phyloP scores from a whole-genome alignment of 192 early-diverging fungal genomes.

The Backusella tarrabulga region DNA sequence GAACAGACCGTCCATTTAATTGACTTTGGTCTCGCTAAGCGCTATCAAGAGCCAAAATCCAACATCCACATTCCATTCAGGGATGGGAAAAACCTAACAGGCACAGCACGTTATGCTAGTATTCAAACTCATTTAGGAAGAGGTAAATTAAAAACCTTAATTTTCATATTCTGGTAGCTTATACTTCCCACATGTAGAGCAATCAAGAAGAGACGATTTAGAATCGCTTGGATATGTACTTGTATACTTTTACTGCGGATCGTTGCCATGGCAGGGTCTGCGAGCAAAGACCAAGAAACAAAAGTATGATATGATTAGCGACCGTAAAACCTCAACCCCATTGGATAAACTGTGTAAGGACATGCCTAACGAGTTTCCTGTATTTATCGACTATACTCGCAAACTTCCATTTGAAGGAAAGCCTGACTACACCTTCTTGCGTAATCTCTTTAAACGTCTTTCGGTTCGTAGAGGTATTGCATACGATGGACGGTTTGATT shows the following conservation, averaged over 20 bases:
- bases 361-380: constrained; percentile 82
- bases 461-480: constrained; percentile 80
- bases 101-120: constrained; percentile 89
- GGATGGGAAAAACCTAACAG: constrained; percentile 90
- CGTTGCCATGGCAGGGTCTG: constrained; percentile 90
- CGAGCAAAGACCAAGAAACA: constrained; percentile 91
- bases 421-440: constrained; percentile 89
- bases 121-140: constrained; percentile 83
- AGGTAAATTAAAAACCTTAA: constrained; percentile 40
- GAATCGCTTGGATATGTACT: constrained; percentile 90
- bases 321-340: constrained; percentile 86
- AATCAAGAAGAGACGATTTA: constrained; percentile 89
- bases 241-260: constrained; percentile 91
- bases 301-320: constrained; percentile 95
- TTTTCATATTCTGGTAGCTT: background rate
- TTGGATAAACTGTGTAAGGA: constrained; percentile 82
- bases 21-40: constrained; percentile 89
- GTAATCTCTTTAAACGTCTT: constrained; percentile 81
- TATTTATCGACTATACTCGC: constrained; percentile 86
- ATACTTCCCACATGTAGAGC: constrained; percentile 47
- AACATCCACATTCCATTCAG: constrained; percentile 85
- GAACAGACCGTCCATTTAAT: constrained; percentile 83
- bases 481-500: constrained; percentile 90
- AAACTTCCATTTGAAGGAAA: constrained; percentile 88
- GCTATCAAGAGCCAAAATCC: constrained; percentile 82